A percentile compares a stretch with the other conserved stretches of the same genome.
These are phyloP conservation scores for Pseudogymnoascus sp. DNA, from an alignment of 2,329 filamentous ascomycete species.

Conservation along the genomic window DNA sequence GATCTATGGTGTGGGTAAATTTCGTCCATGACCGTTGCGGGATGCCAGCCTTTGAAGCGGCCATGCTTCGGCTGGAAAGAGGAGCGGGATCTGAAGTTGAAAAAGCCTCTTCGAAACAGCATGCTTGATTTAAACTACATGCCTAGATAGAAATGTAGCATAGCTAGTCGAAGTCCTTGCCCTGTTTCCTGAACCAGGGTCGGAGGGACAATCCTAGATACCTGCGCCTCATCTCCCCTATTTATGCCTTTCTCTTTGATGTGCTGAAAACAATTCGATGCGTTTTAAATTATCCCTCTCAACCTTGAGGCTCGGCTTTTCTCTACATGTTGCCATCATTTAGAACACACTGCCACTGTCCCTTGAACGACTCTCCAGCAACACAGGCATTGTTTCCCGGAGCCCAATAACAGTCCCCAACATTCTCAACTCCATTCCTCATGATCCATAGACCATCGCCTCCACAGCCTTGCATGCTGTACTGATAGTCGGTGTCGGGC, in stretches of 20 bases:
- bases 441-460: not conserved
- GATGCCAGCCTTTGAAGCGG: not conserved
- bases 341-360: not conserved
- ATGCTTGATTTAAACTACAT: not conserved
- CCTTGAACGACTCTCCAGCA: not conserved
- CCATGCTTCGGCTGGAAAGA: not conserved
- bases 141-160: no score
- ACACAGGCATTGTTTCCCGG: not conserved
- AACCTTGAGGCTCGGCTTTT: not conserved
- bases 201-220: no score
- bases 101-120: not conserved
- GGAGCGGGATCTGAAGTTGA: not conserved
- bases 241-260: no score
- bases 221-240: no score
- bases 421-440: not conserved
- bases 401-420: not conserved
- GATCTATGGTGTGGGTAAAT: not conserved
- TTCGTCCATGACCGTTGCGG: not conserved
- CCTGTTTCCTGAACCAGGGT: no score
- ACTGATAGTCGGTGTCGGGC: not conserved
- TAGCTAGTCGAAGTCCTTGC: no score
- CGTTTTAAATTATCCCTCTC: no score
- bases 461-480: not conserved
- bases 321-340: constrained; percentile 1
- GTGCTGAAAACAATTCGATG: no score